Evolutionary conservation across 495 filamentous ascomycete genomes (phyloP).

Genomic region (Neurospora cerealis): DNA sequence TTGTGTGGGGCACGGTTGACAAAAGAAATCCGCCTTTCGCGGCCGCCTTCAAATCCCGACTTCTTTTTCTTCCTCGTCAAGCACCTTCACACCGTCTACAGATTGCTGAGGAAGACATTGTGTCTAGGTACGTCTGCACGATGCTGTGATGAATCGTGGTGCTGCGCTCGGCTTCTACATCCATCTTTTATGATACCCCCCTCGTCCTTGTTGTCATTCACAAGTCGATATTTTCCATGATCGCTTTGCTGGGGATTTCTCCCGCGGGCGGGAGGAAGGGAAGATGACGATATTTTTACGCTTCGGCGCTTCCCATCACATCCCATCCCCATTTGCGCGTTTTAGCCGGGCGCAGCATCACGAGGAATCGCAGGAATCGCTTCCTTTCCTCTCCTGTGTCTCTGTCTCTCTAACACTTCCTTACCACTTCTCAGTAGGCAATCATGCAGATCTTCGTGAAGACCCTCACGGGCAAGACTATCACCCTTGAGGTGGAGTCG

Average conservation of each 20-base stretch:
- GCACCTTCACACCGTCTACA: conserved; percentile 33
- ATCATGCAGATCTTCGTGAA: conserved; percentile 99
- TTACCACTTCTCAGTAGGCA: conserved; percentile 36
- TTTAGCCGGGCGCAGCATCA: not conserved
- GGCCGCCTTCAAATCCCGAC: conserved; percentile 15
- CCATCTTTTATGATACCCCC: conserved; percentile 19
- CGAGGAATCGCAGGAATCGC: not conserved
- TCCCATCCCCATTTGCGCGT: not conserved
- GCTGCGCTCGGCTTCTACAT: conserved; percentile 10
- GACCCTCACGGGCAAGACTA: conserved; percentile 99
- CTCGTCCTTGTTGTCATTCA: conserved; percentile 9
- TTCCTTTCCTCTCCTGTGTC: not conserved
- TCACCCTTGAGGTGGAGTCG: conserved; percentile 99
- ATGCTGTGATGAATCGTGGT: conserved; percentile 18
- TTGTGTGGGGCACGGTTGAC: conserved; percentile 14
- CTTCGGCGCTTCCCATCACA: not conserved
- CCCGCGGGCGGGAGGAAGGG: not conserved
- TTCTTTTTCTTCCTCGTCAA: conserved; percentile 17
- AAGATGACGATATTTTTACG: not conserved
- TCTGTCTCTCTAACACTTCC: conserved; percentile 21
- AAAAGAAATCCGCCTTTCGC: conserved; percentile 18
- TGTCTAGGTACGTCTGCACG: conserved; percentile 47
- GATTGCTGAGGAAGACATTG: conserved; percentile 46
- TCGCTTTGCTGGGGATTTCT: not conserved
- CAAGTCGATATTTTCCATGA: not conserved